Evolutionary conservation across 768 basidiomycete genomes (phyloP).

Genomic region (Suillus discolor): DNA sequence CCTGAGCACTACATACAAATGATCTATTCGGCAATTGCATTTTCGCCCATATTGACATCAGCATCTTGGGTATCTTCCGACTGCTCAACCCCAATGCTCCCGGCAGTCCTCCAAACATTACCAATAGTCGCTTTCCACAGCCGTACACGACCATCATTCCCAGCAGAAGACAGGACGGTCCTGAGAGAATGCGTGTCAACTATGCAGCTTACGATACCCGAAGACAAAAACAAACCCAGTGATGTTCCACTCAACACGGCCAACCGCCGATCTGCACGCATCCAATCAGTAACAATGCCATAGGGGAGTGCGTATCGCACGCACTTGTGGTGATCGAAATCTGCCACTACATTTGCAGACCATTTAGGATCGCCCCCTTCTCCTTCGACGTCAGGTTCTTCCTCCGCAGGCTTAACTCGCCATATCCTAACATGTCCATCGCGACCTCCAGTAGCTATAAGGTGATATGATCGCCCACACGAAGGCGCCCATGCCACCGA

Average conservation of each 20-base stretch:
- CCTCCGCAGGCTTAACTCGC: slow-evolving; percentile 69
- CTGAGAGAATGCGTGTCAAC: slow-evolving; percentile 39
- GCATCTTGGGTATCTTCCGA: slow-evolving; percentile 50
- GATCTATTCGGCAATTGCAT: slow-evolving; percentile 35
- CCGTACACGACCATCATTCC: slow-evolving; percentile 81
- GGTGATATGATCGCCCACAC: slow-evolving; percentile 92
- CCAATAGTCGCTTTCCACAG: slow-evolving; percentile 86
- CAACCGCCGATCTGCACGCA: slow-evolving; percentile 62
- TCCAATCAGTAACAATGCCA: slow-evolving; percentile 13
- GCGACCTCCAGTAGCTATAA: slow-evolving; percentile 86
- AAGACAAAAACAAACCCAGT: slow-evolving; percentile 56
- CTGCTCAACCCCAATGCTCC: slow-evolving; percentile 82
- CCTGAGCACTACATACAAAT: neutral
- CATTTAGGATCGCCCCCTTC: slow-evolving; percentile 51
- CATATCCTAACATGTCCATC: slow-evolving; percentile 92
- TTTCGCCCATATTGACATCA: slow-evolving; percentile 49
- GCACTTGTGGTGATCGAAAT: slow-evolving; percentile 86
- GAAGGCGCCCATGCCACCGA: slow-evolving; percentile 93
- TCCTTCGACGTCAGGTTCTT: slow-evolving; percentile 44
- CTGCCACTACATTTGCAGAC: slow-evolving; percentile 76
- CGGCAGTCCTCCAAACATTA: slow-evolving; percentile 83
- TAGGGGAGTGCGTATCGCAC: slow-evolving; percentile 19
- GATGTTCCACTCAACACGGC: slow-evolving; percentile 93
- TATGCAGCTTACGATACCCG: slow-evolving; percentile 2
- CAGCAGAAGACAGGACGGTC: slow-evolving; percentile 80